Evolutionary conservation across 2,329 filamentous ascomycete genomes (phyloP), one percentile per base, ranked within the genome.

Genomic region (Keithomyces neogunnii): DNA sequence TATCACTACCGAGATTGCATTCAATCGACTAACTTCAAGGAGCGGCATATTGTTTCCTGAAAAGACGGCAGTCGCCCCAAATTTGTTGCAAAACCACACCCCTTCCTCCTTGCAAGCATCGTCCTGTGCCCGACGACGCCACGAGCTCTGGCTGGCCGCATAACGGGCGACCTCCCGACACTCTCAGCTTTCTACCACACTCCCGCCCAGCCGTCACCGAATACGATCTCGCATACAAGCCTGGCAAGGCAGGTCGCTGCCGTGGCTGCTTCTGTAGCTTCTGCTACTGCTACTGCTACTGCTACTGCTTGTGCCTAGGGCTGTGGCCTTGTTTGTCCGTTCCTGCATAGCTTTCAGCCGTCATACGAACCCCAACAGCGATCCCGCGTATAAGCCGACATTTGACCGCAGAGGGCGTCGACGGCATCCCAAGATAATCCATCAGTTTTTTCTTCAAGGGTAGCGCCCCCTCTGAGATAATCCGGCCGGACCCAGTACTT

Each of bases 151-250:
- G 38, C 51, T 39, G 51, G 64, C 61, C 63, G 64, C 66, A 67
- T 67, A 55, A 51, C 49, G 59, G 56, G 60, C 61, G 58, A 60
- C 60, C 63, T 56, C 51, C 53, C 55, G 57, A 53, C 13, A 19
- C 36, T 43, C 33, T 48, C 38, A 38, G 48, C 43, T 45, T 40
- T 51, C 36, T 42, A 19, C 36, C 26, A 33, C 49, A 30, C 48
- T 31, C 39, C 40, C 29, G 45, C 30, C 6, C 32, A 44, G 29
- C 38, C 40, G 26, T 28, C 32, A 5, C 44, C 39, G 30, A 44
- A 39, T 9, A 30, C 19, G 19, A 31, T 13, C 19, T 28, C 39
- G 30, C 38, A 28, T 47, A 35, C 28, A 40, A 46, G 43, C 40
- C 10, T 50, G 33, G 53, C 51, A 28, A 45, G 44, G 48, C 45